A percentile compares a stretch with the other conserved stretches of the same genome.
phyloP scores from a whole-genome alignment of 2,329 filamentous ascomycete genomes.

The Neofusicoccum sp. region DNA sequence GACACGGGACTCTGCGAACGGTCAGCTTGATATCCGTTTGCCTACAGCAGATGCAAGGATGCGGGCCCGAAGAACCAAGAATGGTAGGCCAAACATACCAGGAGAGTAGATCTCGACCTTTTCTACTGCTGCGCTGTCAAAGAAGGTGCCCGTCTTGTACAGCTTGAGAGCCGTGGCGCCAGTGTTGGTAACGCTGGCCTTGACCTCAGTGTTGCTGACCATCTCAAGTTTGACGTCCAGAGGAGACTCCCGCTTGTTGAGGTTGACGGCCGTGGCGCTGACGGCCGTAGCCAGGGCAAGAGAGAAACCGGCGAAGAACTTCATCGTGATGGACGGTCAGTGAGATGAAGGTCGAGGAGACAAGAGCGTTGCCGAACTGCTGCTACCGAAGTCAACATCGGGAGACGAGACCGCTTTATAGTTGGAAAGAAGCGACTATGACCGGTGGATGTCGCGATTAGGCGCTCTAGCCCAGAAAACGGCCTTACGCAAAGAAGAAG shows the following conservation, averaged over 20 bases:
- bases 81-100: conserved; percentile 34
- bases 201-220: conserved; percentile 52
- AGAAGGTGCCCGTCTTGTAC: conserved; percentile 52
- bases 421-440: no score
- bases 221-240: conserved; percentile 22
- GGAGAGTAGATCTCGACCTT: conserved; percentile 53
- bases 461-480: no score
- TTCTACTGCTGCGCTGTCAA: conserved; percentile 53
- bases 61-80: background rate
- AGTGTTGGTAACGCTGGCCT: conserved; percentile 55
- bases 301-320: background rate
- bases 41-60: background rate
- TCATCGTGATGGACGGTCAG: background rate
- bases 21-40: background rate
- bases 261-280: background rate
- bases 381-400: no score
- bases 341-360: no score
- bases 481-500: no score
- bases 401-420: no score
- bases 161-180: conserved; percentile 51
- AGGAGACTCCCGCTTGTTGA: conserved; percentile 9
- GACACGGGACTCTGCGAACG: conserved; percentile 39
- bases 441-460: no score
- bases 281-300: background rate
- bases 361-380: no score